These are phyloP conservation scores for Pseudopithomyces maydicus DNA, from an alignment of 2,329 filamentous ascomycete species.

Conservation along the genomic window DNA sequence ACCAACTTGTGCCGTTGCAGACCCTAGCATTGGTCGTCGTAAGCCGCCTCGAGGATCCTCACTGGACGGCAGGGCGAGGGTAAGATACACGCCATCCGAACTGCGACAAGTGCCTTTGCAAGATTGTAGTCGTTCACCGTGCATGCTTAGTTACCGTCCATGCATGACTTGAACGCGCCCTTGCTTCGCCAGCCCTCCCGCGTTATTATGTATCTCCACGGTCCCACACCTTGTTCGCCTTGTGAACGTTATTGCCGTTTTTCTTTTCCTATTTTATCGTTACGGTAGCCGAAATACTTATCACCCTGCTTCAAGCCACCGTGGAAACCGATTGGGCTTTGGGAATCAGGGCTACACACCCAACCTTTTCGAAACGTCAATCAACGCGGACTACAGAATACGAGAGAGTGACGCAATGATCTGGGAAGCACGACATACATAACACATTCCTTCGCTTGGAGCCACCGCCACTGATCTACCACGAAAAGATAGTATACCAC, in stretches of 20 bases:
- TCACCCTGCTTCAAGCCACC: neutral
- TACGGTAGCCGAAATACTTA: neutral
- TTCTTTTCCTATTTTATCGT: neutral
- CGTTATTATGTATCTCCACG: neutral
- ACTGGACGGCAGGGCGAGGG: neutral
- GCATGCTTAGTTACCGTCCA: constrained; percentile 4
- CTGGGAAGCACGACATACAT: constrained; percentile 1
- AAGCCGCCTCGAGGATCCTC: neutral
- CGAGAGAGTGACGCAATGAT: constrained; percentile 1
- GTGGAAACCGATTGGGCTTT: neutral
- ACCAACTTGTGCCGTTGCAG: neutral
- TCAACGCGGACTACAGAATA: neutral
- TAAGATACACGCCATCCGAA: neutral
- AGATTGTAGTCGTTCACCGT: neutral
- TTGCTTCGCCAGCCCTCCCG: neutral
- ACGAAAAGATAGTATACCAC: neutral
- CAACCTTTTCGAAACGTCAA: neutral
- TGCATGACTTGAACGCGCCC: neutral
- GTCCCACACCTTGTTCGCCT: neutral
- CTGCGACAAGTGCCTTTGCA: neutral
- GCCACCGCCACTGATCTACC: neutral
- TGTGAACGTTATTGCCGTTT: neutral
- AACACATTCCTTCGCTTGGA: neutral
- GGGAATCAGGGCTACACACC: neutral
- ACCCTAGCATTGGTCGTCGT: neutral